Evolutionary conservation across 139 green algal genomes (phyloP), one percentile per base, ranked within the genome.

Genomic region (Chlamydomonas schloesseri): DNA sequence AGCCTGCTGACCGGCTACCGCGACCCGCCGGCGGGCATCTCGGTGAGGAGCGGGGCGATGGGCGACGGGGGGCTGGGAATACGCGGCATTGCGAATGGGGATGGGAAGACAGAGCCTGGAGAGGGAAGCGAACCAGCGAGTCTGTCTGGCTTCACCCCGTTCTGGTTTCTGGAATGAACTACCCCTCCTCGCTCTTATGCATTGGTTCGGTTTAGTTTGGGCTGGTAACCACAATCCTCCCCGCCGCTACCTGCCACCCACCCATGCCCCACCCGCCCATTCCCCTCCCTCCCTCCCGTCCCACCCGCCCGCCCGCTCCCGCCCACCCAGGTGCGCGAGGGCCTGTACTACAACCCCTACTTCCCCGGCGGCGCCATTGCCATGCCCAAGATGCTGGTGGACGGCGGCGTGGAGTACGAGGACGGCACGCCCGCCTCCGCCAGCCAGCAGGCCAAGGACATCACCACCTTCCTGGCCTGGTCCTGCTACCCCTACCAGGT

Each of bases 321-420:
- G 20, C n/a, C n/a, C n/a, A n/a, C n/a, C n/a, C 88, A 96, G 93
- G 88, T 99, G n/a, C 92, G 97, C 34, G 96, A 99, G 94, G 98
- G 98, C 29, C 94, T 99, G 85, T 94, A 99, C 93, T 99, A 99
- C 94, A 99, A 99, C 94, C 98, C 98, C 23, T 99, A 99, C 95
- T 99, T 99, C 93, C 96, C 97, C 37, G 98, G 98, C 42, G 98
- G 98, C 60, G 96, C 97, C 80, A 99, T 99, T 80, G 98, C 98
- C 82, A 99, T 99, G 98, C 98, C 98, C 64, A 93, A 89, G 79
- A 99, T 99, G 98, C 93, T 99, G 34, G 96, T 94, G 50, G 98
- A 99, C 89, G 98, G 94, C 34, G 98, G 97, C 46, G 94, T 98
- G 42, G 98, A 99, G 93, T 99, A 99, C 82, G 98, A 99, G 69